Conservation (phyloP, 192 early-diverging fungal species). For the Backusella tarrabulga region DNA sequence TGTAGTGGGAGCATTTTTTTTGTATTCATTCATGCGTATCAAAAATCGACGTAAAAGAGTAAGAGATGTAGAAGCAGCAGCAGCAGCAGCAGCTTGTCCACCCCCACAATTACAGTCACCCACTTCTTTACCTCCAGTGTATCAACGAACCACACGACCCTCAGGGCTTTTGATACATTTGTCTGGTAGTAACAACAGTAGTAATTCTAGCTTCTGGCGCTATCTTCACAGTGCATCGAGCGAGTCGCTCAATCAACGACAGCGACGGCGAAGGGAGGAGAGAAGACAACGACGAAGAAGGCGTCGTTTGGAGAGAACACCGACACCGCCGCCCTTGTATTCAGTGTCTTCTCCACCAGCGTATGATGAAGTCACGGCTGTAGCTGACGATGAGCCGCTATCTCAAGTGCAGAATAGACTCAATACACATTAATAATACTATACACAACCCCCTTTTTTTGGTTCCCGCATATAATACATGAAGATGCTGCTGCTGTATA, state of each 20-base stretch:
- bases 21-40: slow-evolving; percentile 10
- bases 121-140: not conserved
- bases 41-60: not conserved
- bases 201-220: not conserved
- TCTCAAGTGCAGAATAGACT: not conserved
- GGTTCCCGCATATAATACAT: not conserved
- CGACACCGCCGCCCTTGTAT: slow-evolving; percentile 1
- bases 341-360: slow-evolving; percentile 1
- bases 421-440: not conserved
- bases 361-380: not conserved
- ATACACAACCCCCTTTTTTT: not conserved
- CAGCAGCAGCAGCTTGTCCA: not conserved
- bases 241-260: not conserved
- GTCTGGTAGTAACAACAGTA: not conserved
- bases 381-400: slow-evolving; percentile 2
- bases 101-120: not conserved
- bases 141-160: not conserved
- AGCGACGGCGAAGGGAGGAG: not conserved
- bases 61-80: not conserved
- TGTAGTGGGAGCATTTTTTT: not conserved
- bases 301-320: not conserved
- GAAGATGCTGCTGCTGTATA: not conserved
- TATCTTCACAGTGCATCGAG: slow-evolving; percentile 1
- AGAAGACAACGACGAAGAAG: not conserved
- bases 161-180: not conserved